A percentile compares a stretch with the other conserved stretches of the same genome.
These are phyloP conservation scores for button mushroom (Agaricus bisporus) DNA, from an alignment of 768 basidiomycete species.

Conservation along the genomic window DNA sequence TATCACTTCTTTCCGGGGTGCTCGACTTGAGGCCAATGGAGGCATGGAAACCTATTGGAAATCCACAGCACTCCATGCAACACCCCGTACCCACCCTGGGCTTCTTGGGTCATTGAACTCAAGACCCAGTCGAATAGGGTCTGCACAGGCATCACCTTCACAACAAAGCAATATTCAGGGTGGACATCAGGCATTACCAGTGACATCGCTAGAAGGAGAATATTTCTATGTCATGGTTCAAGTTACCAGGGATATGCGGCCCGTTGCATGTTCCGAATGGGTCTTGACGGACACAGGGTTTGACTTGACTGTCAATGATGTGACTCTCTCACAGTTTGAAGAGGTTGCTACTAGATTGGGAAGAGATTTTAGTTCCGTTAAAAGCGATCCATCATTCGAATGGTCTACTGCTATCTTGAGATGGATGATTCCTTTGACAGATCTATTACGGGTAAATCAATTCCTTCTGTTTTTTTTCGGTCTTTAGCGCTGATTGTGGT, in stretches of 20 bases:
- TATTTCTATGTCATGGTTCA: constrained; percentile 86
- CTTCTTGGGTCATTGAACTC: constrained; percentile 31
- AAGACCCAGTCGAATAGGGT: constrained; percentile 40
- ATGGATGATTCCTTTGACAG: constrained; percentile 67
- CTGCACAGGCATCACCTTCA: constrained; percentile 64
- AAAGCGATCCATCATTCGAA: constrained; percentile 14
- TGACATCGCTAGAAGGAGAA: constrained; percentile 86
- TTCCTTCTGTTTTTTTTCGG: constrained; percentile 4
- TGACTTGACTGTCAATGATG: constrained; percentile 77
- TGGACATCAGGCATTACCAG: constrained; percentile 58
- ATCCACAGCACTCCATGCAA: constrained; percentile 54
- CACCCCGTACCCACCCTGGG: constrained; percentile 33
- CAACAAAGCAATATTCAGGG: constrained; percentile 44
- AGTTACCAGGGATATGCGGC: constrained; percentile 87
- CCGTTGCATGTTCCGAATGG: constrained; percentile 80
- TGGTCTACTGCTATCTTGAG: not conserved
- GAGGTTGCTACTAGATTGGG: constrained; percentile 50
- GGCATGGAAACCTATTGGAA: constrained; percentile 99
- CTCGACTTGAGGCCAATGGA: constrained; percentile 91
- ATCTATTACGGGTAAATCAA: constrained; percentile 63
- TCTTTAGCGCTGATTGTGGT: not conserved
- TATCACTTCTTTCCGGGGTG: constrained; percentile 85
- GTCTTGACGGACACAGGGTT: constrained; percentile 64
- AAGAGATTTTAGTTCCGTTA: constrained; percentile 25
- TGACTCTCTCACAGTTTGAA: constrained; percentile 78